phyloP scores from a whole-genome alignment of 129 eudicot species.

The Artemisia annua region DNA sequence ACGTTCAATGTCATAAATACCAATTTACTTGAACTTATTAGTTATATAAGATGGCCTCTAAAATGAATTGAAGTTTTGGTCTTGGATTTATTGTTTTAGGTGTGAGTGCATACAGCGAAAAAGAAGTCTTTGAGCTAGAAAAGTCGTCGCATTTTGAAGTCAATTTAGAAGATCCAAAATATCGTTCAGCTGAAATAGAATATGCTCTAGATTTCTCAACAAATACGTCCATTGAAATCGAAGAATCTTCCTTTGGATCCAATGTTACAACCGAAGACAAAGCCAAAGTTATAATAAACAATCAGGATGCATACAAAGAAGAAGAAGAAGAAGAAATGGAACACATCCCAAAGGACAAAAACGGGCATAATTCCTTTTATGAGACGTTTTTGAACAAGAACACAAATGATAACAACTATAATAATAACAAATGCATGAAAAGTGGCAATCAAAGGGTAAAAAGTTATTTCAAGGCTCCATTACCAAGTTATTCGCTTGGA shows the following conservation, averaged over 20 bases:
- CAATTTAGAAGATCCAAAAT: conserved; percentile 30
- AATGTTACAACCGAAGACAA: conserved; percentile 55
- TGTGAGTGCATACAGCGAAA: conserved; percentile 12
- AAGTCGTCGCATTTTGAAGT: conserved; percentile 25
- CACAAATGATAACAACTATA: conserved; percentile 9
- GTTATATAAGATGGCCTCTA: not conserved
- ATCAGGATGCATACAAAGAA: conserved; percentile 32
- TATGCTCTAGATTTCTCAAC: conserved; percentile 35
- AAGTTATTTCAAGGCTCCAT: conserved; percentile 7
- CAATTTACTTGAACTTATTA: too few relatives aligned
- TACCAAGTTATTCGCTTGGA: conserved; percentile 23
- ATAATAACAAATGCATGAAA: conserved; percentile 30
- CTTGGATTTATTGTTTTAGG: conserved; percentile 23
- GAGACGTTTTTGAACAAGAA: conserved; percentile 16
- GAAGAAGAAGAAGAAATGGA: conserved; percentile 1
- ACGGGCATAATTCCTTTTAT: conserved; percentile 26
- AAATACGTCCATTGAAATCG: conserved; percentile 46
- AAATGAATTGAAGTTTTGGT: not conserved
- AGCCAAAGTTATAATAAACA: conserved; percentile 21
- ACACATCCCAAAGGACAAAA: conserved; percentile 20
- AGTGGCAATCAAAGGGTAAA: conserved; percentile 17
- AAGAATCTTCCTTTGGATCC: conserved; percentile 56
- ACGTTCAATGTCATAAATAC: too few relatives aligned
- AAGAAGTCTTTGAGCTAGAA: conserved; percentile 22
- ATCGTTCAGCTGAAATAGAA: conserved; percentile 28